Percentiles rank a stretch among this genome's conserved stretches.
Evolutionary conservation across 2,329 filamentous ascomycete species (phyloP).

Genomic region (Mycosphaerella arachidis): DNA sequence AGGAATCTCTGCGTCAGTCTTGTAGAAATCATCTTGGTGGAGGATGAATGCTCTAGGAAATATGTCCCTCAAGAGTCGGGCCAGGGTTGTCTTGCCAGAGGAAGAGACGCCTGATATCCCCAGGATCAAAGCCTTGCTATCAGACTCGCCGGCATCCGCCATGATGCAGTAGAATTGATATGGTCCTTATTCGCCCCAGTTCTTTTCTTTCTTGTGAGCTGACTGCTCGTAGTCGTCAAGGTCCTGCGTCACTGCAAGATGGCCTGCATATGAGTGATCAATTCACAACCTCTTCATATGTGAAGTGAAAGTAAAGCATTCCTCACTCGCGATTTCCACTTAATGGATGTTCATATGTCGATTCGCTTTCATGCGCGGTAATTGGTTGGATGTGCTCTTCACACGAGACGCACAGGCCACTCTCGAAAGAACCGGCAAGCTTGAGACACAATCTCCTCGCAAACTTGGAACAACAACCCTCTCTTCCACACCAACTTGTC

Average conservation of each 20-base stretch:
- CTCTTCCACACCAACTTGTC: background rate
- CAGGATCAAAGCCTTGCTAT: slow-evolving; percentile 55
- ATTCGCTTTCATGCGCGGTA: background rate
- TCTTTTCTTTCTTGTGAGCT: background rate
- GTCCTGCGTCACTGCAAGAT: background rate
- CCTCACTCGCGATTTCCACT: background rate
- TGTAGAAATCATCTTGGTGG: slow-evolving; percentile 96
- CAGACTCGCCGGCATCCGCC: slow-evolving; percentile 8
- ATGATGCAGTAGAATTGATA: background rate
- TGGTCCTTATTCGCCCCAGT: background rate
- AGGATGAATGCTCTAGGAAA: slow-evolving; percentile 73
- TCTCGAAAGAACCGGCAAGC: background rate
- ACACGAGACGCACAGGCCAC: background rate
- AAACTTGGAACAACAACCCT: background rate
- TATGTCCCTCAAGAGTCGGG: slow-evolving; percentile 75
- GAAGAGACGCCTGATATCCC: slow-evolving; percentile 87
- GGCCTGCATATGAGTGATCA: background rate
- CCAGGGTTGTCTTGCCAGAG: slow-evolving; percentile 91
- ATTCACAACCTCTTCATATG: background rate
- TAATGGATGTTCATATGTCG: background rate
- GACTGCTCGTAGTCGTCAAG: background rate
- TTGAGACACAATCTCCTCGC: background rate
- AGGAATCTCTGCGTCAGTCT: slow-evolving; percentile 64
- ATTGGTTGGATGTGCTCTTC: background rate
- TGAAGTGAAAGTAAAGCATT: background rate